Conservation (phyloP, 2,329 filamentous ascomycete species). For the Byssothecium circinans region DNA sequence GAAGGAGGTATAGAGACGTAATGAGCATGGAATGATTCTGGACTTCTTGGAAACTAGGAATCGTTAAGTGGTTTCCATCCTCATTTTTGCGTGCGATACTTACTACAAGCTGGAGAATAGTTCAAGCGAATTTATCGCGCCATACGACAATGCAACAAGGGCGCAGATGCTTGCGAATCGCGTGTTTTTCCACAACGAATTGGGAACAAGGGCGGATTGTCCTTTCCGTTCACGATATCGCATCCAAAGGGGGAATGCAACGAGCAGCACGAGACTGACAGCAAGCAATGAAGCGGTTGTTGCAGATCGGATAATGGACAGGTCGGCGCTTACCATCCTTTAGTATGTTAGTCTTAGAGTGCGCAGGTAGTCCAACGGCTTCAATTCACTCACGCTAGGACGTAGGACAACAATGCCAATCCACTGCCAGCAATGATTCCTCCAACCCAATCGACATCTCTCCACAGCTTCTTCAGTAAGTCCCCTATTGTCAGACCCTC, state of each 20-base stretch:
- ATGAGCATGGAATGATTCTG: constrained; percentile 36
- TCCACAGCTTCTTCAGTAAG: constrained; percentile 16
- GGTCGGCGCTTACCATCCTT: constrained; percentile 29
- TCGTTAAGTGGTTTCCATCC: neutral
- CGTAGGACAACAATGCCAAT: constrained; percentile 25
- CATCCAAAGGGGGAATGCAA: constrained; percentile 37
- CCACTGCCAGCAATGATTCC: constrained; percentile 27
- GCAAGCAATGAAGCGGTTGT: constrained; percentile 25
- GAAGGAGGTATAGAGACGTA: constrained; percentile 48
- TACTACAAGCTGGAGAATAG: constrained; percentile 47
- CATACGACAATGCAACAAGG: constrained; percentile 42
- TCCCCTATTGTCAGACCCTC: neutral
- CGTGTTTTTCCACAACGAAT: constrained; percentile 56
- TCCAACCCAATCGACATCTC: constrained; percentile 35
- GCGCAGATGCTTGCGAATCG: constrained; percentile 60
- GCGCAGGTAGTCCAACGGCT: neutral
- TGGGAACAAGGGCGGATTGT: constrained; percentile 29
- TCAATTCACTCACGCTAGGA: constrained; percentile 24
- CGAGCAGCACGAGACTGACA: constrained; percentile 25
- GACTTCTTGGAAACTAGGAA: constrained; percentile 44
- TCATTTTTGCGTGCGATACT: constrained; percentile 23
- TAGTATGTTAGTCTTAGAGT: constrained; percentile 8
- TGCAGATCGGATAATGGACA: constrained; percentile 23
- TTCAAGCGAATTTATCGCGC: constrained; percentile 43
- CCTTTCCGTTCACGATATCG: constrained; percentile 24